A percentile compares a stretch with the other conserved stretches of the same genome.
Conservation (phyloP, 179 eudicot species). For the Spinacia oleracea region DNA sequence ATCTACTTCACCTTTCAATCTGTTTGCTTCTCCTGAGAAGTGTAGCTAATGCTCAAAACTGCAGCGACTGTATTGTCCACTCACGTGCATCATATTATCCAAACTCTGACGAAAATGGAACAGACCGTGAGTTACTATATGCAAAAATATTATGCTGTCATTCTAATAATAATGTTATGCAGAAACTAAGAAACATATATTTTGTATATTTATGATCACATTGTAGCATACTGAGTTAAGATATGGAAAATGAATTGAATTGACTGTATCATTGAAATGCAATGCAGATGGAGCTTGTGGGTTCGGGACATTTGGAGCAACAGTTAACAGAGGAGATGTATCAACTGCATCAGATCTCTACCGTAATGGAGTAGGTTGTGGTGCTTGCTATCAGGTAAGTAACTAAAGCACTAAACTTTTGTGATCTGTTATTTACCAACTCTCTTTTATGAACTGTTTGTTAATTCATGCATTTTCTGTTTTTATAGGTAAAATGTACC, state of each 20-base stretch:
- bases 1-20: constrained; percentile 18
- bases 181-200: background rate
- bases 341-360: constrained; percentile 71
- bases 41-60: constrained; percentile 39
- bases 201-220: background rate
- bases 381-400: constrained; percentile 77
- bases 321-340: constrained; percentile 72
- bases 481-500: constrained; percentile 64
- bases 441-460: background rate
- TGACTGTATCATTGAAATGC: constrained; percentile 11
- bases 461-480: background rate
- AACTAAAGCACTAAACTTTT: background rate
- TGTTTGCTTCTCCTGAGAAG: constrained; percentile 32
- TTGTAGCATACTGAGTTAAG: background rate
- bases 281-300: constrained; percentile 66
- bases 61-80: constrained; percentile 46
- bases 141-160: background rate
- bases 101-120: constrained; percentile 57
- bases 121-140: constrained; percentile 55
- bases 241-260: background rate
- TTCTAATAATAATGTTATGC: background rate
- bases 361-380: constrained; percentile 66
- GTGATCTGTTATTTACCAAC: background rate
- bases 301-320: constrained; percentile 69
- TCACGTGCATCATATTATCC: constrained; percentile 69